Conservation (phyloP, 2,329 filamentous ascomycete genomes). For the Pseudogymnoascus pannorum region DNA sequence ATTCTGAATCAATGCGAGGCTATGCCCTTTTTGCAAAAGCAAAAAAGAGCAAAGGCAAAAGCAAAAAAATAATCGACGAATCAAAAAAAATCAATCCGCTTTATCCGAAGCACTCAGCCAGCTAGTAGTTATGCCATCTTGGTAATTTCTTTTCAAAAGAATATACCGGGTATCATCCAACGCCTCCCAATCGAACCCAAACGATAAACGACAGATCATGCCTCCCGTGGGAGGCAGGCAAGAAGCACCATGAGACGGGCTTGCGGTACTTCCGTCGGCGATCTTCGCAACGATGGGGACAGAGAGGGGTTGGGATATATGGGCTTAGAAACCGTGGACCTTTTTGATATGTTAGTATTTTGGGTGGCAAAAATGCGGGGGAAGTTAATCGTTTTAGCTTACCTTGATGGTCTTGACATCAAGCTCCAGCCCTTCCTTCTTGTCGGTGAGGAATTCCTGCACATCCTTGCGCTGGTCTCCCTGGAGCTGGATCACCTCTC, state of each 20-base stretch:
- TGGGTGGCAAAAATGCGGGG: neutral
- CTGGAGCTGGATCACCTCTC: constrained; percentile 99
- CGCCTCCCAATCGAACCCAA: constrained; percentile 26
- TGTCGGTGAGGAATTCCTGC: constrained; percentile 93
- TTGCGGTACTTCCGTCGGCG: constrained; percentile 26
- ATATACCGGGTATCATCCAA: constrained; percentile 29
- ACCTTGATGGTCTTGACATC: constrained; percentile 97
- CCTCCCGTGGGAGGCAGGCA: constrained; percentile 24
- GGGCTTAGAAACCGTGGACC: constrained; percentile 57
- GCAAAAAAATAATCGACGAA: neutral
- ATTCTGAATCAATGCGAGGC: neutral
- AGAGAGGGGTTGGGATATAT: constrained; percentile 28
- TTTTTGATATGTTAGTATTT: constrained; percentile 19
- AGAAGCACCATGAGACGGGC: constrained; percentile 23
- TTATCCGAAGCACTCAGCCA: neutral
- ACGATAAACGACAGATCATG: constrained; percentile 23
- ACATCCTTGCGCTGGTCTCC: constrained; percentile 99
- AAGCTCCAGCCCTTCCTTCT: constrained; percentile 88
- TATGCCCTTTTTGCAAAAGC: neutral
- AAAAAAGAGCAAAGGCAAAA: neutral
- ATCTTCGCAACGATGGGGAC: constrained; percentile 21
- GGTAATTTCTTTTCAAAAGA: constrained; percentile 25
- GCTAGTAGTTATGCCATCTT: constrained; percentile 15
- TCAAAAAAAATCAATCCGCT: neutral
- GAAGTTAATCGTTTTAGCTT: constrained; percentile 16